Conservation (phyloP, 306 rosid genomes). For the Lagenaria siceraria region DNA sequence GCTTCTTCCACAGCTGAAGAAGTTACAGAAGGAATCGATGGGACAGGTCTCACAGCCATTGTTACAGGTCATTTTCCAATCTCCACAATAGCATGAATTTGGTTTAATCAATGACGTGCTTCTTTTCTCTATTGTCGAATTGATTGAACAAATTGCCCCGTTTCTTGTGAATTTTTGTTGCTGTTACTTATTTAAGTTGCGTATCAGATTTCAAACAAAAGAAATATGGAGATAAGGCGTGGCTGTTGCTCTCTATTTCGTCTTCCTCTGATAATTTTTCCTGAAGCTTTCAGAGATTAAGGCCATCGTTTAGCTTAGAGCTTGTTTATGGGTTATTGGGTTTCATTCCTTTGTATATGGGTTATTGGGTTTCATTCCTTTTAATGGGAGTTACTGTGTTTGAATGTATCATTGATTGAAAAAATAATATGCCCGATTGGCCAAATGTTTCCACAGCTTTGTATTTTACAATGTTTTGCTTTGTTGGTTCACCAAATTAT, state of each 20-base stretch:
- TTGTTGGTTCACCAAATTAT: neutral
- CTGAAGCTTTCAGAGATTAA: neutral
- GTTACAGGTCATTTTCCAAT: constrained; percentile 35
- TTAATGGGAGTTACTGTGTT: neutral
- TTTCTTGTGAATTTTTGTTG: neutral
- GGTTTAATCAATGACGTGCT: neutral
- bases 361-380: neutral
- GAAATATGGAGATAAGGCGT: neutral
- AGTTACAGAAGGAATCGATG: constrained; percentile 51
- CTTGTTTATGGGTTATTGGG: neutral
- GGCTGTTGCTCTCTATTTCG: neutral
- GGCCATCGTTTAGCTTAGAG: neutral
- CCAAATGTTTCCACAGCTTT: neutral
- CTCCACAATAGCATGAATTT: too few species aligned
- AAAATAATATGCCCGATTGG: neutral
- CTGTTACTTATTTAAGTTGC: neutral
- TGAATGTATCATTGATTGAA: neutral
- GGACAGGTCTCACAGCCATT: constrained; percentile 52
- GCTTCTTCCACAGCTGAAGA: constrained; percentile 62
- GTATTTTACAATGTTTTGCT: neutral
- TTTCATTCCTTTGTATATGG: neutral
- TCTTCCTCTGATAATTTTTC: neutral
- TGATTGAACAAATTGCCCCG: neutral
- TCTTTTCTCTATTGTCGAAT: neutral
- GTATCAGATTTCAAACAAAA: neutral